phyloP scores from a whole-genome alignment of 164 flowering plant species.

The Warburgia ugandensis region DNA sequence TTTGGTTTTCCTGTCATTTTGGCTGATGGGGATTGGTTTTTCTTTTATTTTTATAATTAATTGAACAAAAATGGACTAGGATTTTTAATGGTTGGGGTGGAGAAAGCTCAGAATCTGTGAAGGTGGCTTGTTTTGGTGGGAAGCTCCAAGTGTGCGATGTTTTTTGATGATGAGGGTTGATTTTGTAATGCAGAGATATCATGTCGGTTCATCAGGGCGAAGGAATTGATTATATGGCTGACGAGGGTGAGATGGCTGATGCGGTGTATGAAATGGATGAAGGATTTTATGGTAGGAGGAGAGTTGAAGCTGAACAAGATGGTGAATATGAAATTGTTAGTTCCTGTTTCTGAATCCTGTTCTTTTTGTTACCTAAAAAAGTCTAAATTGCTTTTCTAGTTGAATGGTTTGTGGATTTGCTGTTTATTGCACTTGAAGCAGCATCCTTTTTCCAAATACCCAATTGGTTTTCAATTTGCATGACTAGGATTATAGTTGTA shows the following conservation, averaged over 20 bases:
- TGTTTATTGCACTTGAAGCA: no score
- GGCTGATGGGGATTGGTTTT: not conserved
- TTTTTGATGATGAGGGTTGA: no score
- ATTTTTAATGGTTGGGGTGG: no score
- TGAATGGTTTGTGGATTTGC: no score
- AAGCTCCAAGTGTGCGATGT: no score
- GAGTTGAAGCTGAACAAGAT: conserved; percentile 15
- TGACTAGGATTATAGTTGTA: no score
- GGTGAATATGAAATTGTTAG: conserved; percentile 46
- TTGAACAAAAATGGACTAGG: no score
- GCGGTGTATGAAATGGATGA: conserved; percentile 29
- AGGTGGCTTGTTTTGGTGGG: no score
- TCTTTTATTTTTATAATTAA: not conserved
- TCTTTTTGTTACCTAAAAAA: not conserved
- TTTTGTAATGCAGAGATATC: not conserved
- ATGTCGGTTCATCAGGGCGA: conserved; percentile 28
- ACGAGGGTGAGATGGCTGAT: conserved; percentile 33
- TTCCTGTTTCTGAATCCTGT: not conserved
- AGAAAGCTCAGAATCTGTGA: no score
- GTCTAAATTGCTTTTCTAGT: not conserved
- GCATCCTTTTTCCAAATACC: no score
- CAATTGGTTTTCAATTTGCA: no score
- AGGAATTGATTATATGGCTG: conserved; percentile 32
- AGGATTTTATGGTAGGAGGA: conserved; percentile 20
- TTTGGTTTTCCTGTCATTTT: no score